Evolutionary conservation across 306 rosid species (phyloP).

Genomic region (Mimosa bimucronata): DNA sequence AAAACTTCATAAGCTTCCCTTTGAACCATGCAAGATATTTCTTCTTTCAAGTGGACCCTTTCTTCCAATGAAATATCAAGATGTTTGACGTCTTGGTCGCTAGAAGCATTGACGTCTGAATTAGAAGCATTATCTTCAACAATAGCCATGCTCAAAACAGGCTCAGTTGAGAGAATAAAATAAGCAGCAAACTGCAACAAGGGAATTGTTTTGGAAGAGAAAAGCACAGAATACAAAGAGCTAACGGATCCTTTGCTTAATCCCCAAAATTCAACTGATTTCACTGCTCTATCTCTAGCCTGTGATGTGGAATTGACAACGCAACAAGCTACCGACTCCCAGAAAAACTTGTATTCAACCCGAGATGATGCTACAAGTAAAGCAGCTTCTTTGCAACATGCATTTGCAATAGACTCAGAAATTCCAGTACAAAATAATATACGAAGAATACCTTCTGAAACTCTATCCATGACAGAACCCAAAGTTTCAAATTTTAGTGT

Average conservation of each 20-base stretch:
- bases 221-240: conserved; percentile 84
- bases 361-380: conserved; percentile 66
- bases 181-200: conserved; percentile 80
- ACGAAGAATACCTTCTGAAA: conserved; percentile 84
- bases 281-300: conserved; percentile 89
- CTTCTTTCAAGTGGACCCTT: conserved; percentile 61
- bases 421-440: conserved; percentile 89
- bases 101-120: conserved; percentile 50
- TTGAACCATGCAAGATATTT: conserved; percentile 73
- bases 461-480: conserved; percentile 71
- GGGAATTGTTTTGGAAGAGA: conserved; percentile 74
- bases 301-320: conserved; percentile 69
- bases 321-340: conserved; percentile 81
- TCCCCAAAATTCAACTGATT: conserved; percentile 95
- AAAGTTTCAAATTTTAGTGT: conserved; percentile 56
- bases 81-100: conserved; percentile 54
- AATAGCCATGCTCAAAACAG: conserved; percentile 66
- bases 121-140: conserved; percentile 56
- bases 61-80: conserved; percentile 66
- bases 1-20: conserved; percentile 67
- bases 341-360: conserved; percentile 61
- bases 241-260: conserved; percentile 84
- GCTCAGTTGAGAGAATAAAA: conserved; percentile 77
- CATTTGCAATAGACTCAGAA: conserved; percentile 77
- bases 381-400: conserved; percentile 72